Evolutionary conservation across 495 filamentous ascomycete species (phyloP).

Genomic region (Lophiotrema nucula): DNA sequence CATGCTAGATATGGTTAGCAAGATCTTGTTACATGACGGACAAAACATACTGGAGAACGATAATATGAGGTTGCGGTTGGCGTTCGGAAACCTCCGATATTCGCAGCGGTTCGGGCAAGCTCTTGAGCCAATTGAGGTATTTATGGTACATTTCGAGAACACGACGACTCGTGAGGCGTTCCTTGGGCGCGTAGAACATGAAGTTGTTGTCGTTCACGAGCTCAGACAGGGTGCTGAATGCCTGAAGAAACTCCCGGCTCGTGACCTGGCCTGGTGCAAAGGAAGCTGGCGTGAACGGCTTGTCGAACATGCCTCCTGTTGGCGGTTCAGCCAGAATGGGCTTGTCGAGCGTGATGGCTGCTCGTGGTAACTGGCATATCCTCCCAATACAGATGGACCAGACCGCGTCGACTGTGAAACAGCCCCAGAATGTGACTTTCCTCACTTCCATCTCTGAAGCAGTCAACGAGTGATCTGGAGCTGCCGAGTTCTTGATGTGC

Average conservation of each 20-base stretch:
- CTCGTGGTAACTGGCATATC: constrained; percentile 60
- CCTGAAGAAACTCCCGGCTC: constrained; percentile 56
- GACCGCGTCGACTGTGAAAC: constrained; percentile 68
- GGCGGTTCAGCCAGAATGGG: constrained; percentile 45
- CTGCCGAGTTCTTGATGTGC: constrained; percentile 46
- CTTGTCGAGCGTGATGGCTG: constrained; percentile 55
- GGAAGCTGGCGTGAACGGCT: background rate
- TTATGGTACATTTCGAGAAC: constrained; percentile 57
- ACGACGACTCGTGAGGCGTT: constrained; percentile 56
- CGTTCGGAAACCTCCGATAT: constrained; percentile 49
- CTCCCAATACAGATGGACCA: constrained; percentile 64
- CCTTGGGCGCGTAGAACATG: constrained; percentile 60
- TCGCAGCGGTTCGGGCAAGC: constrained; percentile 57
- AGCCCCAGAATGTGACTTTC: constrained; percentile 70
- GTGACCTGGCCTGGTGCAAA: background rate
- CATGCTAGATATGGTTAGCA: constrained; percentile 50
- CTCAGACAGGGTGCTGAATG: constrained; percentile 64
- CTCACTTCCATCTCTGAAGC: constrained; percentile 57
- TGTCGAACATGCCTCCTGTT: background rate
- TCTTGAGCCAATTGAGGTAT: constrained; percentile 62
- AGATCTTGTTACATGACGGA: background rate
- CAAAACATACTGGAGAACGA: constrained; percentile 60
- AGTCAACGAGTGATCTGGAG: constrained; percentile 42
- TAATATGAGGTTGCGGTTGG: constrained; percentile 58
- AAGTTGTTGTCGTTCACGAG: constrained; percentile 65